Evolutionary conservation across 768 basidiomycete species (phyloP).

Genomic region (Naganishia kalamii): DNA sequence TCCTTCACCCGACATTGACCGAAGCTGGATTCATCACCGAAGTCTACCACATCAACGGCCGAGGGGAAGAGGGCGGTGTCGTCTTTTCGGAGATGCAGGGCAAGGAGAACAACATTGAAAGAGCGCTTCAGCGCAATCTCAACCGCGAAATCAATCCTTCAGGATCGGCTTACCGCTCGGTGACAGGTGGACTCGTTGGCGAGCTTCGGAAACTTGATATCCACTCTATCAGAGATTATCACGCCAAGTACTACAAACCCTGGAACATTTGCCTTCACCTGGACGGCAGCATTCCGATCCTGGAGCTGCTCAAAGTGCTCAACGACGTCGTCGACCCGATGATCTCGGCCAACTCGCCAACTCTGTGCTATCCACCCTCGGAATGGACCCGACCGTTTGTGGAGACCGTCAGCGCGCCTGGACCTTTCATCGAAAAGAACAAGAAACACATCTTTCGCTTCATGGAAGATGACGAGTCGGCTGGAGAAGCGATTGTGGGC

Average conservation of each 20-base stretch:
- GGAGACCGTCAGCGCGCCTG: conserved; percentile 68
- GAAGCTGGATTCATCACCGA: conserved; percentile 72
- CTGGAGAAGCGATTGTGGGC: conserved; percentile 73
- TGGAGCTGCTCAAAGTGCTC: conserved; percentile 70
- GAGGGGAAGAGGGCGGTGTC: conserved; percentile 88
- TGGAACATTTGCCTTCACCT: conserved; percentile 86
- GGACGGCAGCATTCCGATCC: conserved; percentile 72
- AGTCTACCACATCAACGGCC: conserved; percentile 85
- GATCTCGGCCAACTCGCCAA: conserved; percentile 52
- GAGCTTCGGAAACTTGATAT: conserved; percentile 75
- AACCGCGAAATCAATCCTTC: conserved; percentile 75
- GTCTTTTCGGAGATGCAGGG: conserved; percentile 60
- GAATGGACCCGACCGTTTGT: conserved; percentile 93
- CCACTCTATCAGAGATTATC: conserved; percentile 86
- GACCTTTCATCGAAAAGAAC: conserved; percentile 46
- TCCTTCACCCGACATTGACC: conserved; percentile 90
- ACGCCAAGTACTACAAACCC: conserved; percentile 81
- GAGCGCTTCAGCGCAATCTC: conserved; percentile 50
- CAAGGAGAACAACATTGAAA: conserved; percentile 60
- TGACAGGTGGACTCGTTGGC: conserved; percentile 93
- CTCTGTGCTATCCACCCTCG: conserved; percentile 51
- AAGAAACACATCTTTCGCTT: conserved; percentile 71
- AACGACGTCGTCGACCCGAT: conserved; percentile 76
- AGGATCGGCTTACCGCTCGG: conserved; percentile 86
- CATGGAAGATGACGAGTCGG: conserved; percentile 84